phyloP scores from a whole-genome alignment of 164 flowering plant species.

The Umbellularia californica region DNA sequence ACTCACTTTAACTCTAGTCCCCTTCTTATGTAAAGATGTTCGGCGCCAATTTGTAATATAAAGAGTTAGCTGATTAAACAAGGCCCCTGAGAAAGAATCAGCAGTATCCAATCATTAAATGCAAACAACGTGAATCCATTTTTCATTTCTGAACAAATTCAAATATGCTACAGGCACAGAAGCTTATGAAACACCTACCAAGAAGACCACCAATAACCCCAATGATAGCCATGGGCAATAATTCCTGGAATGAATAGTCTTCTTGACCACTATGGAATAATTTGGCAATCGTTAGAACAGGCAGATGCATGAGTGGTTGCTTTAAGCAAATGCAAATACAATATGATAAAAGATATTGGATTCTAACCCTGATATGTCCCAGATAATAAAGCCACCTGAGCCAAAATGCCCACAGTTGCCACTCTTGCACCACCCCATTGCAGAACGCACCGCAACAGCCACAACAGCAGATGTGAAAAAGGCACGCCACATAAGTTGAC shows the following conservation, averaged over 20 bases:
- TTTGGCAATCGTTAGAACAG: not conserved
- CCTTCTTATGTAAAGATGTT: slow-evolving; percentile 83
- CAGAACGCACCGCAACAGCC: slow-evolving; percentile 92
- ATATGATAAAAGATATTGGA: not conserved
- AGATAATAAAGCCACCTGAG: slow-evolving; percentile 95
- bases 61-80: slow-evolving; percentile 89
- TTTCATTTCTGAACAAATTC: not conserved
- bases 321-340: not conserved
- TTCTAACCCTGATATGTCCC: slow-evolving; percentile 86
- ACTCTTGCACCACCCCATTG: slow-evolving; percentile 96
- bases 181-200: slow-evolving; percentile 43
- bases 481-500: slow-evolving; percentile 99
- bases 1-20: slow-evolving; percentile 74
- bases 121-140: not conserved
- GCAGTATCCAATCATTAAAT: slow-evolving; percentile 2
- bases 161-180: not conserved
- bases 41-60: slow-evolving; percentile 84
- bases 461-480: slow-evolving; percentile 97
- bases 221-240: slow-evolving; percentile 97
- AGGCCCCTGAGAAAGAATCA: slow-evolving; percentile 58
- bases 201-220: slow-evolving; percentile 97
- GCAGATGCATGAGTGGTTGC: not conserved
- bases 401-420: slow-evolving; percentile 99
- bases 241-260: slow-evolving; percentile 88
- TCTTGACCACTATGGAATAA: slow-evolving; percentile 75